Percentiles rank a stretch among this genome's conserved stretches.
Evolutionary conservation across 345 rosid genomes (phyloP).

Genomic region (Hypericum androsaemum): DNA sequence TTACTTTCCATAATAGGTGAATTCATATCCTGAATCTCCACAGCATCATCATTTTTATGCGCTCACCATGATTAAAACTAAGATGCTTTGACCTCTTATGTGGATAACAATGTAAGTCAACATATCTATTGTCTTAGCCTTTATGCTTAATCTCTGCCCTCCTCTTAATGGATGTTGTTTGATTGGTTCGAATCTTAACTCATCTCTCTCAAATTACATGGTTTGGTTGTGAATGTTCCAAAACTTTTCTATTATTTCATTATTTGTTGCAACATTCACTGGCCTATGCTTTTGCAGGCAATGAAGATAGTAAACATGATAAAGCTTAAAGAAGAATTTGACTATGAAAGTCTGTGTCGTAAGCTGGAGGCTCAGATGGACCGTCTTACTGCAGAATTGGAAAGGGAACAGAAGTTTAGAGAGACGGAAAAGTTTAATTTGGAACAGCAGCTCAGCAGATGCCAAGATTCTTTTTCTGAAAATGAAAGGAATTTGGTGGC

Average conservation of each 20-base stretch:
- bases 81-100: too few relatives aligned
- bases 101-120: too few relatives aligned
- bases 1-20: too few relatives aligned
- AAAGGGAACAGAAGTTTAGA: constrained; percentile 65
- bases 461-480: constrained; percentile 36
- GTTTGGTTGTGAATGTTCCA: background rate
- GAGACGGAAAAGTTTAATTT: constrained; percentile 40
- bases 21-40: too few relatives aligned
- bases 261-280: background rate
- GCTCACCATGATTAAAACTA: too few relatives aligned
- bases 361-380: constrained; percentile 76
- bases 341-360: constrained; percentile 83
- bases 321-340: constrained; percentile 90
- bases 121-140: too few relatives aligned
- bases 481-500: constrained; percentile 39
- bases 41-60: too few relatives aligned
- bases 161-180: too few relatives aligned
- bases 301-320: constrained; percentile 89
- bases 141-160: too few relatives aligned
- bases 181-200: too few relatives aligned
- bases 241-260: background rate
- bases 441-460: constrained; percentile 48
- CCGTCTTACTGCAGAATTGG: constrained; percentile 76
- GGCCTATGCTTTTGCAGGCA: constrained; percentile 47
- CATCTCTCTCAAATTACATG: too few relatives aligned